phyloP scores from a whole-genome alignment of 169 alveolate genomes.

The Plasmodium sp. region DNA sequence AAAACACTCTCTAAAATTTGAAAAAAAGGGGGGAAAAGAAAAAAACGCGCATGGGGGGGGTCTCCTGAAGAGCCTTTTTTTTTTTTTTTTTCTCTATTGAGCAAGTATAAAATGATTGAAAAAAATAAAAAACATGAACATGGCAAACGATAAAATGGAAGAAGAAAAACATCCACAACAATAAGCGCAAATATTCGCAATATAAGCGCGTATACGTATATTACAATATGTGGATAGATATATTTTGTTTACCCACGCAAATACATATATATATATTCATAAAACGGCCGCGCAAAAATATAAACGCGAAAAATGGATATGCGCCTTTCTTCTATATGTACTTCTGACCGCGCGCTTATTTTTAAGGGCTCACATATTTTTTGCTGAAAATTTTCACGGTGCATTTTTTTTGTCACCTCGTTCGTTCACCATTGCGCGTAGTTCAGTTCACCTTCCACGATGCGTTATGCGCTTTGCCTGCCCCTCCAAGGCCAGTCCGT shows the following conservation, averaged over 20 bases:
- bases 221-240: not conserved
- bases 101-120: not conserved
- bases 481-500: not conserved
- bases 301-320: not conserved
- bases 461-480: not conserved
- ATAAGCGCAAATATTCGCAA: not conserved
- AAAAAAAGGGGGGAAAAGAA: not conserved
- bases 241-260: not conserved
- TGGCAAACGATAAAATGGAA: not conserved
- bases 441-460: not conserved
- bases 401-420: not conserved
- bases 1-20: not conserved
- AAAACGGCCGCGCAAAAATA: not conserved
- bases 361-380: not conserved
- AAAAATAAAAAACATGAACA: not conserved
- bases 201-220: not conserved
- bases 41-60: not conserved
- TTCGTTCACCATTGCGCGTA: not conserved
- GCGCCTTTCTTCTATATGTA: not conserved
- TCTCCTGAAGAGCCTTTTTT: not conserved
- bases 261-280: not conserved
- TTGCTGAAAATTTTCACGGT: not conserved
- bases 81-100: not conserved
- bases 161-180: not conserved
- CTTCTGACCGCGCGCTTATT: not conserved